phyloP scores from a whole-genome alignment of 345 rosid genomes.

The Populus alba region DNA sequence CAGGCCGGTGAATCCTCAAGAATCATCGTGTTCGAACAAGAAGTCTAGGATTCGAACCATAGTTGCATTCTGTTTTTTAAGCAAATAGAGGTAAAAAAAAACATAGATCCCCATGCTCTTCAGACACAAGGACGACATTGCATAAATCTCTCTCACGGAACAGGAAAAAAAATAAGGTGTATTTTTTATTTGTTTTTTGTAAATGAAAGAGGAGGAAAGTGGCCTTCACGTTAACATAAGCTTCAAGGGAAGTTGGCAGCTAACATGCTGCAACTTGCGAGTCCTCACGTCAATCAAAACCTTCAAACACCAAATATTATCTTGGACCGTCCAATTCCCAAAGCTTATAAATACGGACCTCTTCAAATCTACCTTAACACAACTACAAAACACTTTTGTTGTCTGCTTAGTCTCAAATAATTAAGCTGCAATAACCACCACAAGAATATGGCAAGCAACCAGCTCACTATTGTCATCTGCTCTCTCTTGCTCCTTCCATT shows the following conservation, averaged over 20 bases:
- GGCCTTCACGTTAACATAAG: conserved; percentile 30
- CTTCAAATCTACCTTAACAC: background rate
- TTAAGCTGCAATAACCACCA: background rate
- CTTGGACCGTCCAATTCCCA: too few species aligned
- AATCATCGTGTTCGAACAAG: background rate
- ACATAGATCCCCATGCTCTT: background rate
- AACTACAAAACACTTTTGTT: background rate
- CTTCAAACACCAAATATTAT: background rate
- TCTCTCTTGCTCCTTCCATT: conserved; percentile 30
- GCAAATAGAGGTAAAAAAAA: background rate
- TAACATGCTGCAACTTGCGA: conserved; percentile 21
- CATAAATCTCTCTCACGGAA: background rate
- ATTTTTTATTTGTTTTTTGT: background rate
- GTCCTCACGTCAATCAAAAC: conserved; percentile 34
- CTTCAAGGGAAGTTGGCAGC: background rate
- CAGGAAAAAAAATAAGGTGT: background rate
- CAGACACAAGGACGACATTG: background rate
- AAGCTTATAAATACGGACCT: conserved; percentile 12
- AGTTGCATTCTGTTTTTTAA: background rate
- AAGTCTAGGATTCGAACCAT: too few species aligned
- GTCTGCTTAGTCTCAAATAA: background rate
- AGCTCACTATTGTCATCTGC: conserved; percentile 22
- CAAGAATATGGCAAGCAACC: conserved; percentile 39
- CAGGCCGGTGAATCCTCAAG: background rate
- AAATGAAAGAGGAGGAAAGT: conserved; percentile 6